phyloP scores from a whole-genome alignment of 2,329 filamentous ascomycete genomes.

The Myrmaecium sp. region DNA sequence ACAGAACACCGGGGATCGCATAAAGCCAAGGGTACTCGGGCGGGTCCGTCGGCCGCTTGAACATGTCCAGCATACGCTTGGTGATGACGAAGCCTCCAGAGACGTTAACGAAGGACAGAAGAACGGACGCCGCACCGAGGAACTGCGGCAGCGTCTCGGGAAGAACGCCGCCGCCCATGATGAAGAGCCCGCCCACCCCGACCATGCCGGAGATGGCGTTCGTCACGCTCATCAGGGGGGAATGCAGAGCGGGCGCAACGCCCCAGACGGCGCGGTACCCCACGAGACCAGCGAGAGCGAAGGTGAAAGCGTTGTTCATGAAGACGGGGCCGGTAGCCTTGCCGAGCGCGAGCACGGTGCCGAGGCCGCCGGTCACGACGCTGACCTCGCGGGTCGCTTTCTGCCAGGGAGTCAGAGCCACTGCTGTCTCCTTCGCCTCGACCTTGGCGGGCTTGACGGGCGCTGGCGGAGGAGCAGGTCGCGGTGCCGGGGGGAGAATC shows the following conservation, averaged over 20 bases:
- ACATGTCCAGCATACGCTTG: slow-evolving; percentile 69
- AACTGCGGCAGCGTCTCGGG: slow-evolving; percentile 27
- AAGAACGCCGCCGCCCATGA: slow-evolving; percentile 67
- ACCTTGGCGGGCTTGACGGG: slow-evolving; percentile 33
- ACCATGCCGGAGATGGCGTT: slow-evolving; percentile 88
- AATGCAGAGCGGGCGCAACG: slow-evolving; percentile 67
- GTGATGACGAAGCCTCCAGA: slow-evolving; percentile 82
- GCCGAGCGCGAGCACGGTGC: slow-evolving; percentile 54
- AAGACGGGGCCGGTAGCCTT: slow-evolving; percentile 70
- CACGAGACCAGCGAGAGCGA: slow-evolving; percentile 67
- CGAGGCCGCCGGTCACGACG: slow-evolving; percentile 61
- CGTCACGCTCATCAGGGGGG: slow-evolving; percentile 80
- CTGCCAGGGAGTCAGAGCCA: slow-evolving; percentile 67
- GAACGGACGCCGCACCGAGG: slow-evolving; percentile 63
- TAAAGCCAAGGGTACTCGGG: slow-evolving; percentile 82
- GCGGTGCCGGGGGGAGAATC: slow-evolving; percentile 58
- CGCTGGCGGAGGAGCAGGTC: slow-evolving; percentile 42
- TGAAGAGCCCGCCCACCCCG: slow-evolving; percentile 72
- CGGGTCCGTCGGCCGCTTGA: slow-evolving; percentile 57
- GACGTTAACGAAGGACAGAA: slow-evolving; percentile 77
- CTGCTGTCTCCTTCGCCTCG: slow-evolving; percentile 27
- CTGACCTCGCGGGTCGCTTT: slow-evolving; percentile 61
- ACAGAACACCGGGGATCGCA: slow-evolving; percentile 57
- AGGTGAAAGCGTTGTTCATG: slow-evolving; percentile 78
- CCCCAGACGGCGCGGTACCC: slow-evolving; percentile 85